Base-by-base conservation (phyloP, 2,329 filamentous ascomycete genomes). In the Hymenoscyphus fraxineus region DNA sequence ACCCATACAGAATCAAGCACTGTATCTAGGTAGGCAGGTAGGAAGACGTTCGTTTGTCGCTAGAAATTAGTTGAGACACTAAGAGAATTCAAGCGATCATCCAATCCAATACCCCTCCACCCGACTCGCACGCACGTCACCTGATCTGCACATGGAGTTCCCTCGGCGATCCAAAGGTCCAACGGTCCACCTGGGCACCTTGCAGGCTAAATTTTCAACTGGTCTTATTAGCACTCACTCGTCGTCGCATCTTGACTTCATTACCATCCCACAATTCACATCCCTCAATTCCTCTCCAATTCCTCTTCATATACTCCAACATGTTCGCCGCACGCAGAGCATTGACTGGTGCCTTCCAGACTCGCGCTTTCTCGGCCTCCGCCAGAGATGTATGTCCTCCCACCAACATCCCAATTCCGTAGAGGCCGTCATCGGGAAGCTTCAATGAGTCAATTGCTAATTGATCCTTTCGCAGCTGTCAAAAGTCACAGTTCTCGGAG, bases 401-500 rank as follows among this genome's bases (percentile, higher is more conserved):
- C 47, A 54, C 22, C 44, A 79, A 35, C 41, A 38, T 59, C n/a
- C 47, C 60, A 59, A 31, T 51, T 39, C 27, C 31, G 54, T 38
- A 51, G 31, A 32, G n/a, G 61, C 22, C 40, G 39, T 47, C 32
- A 44, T 32, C 31, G 32, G 31, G 58, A 39, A 22, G 35, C 38
- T 22, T 41, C 40, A 62, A 40, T 54, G 39, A 55, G 51, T 55
- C 60, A 71, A 67, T 72, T 62, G 68, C 68, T 72, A 57, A 72
- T 61, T 63, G 59, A 7, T 31, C 35, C 10, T 63, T n/a, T 22
- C 68, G 56, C 72, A 99, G 95, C 87, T 93, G 77, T 96, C 93
- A 82, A 98, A 98, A 88, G 95, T 99, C 76, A 88, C 93, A 77
- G 93, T 99, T 73, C 91, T 98, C 79, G 95, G 95, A 85, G 95